Base-by-base conservation (phyloP, 1,284 basidiomycete genomes). In the Bjerkandera adusta region DNA sequence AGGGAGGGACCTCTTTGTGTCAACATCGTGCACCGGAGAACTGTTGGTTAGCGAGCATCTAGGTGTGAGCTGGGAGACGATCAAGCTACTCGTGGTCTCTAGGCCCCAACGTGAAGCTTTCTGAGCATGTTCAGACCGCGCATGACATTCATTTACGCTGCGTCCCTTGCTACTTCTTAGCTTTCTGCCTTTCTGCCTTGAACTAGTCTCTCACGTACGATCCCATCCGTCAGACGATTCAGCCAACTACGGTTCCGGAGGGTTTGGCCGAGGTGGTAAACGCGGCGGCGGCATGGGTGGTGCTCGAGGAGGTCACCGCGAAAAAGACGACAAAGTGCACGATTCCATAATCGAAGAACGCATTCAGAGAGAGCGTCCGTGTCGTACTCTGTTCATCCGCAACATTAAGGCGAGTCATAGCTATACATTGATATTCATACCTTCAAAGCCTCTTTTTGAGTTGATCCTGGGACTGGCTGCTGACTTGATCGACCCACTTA, bases 331-430 rank as follows among this genome's bases (percentile, higher is more conserved):
- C 69, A 89, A 89, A 68, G 79, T 86, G 36, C 85, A 87, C 73
- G 87, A 90, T 63, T 85, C 83, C 24, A 82, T 92, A 55, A 93
- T 93, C 70, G 88, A 90, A 71, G 87, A 93, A 64, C 82, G 92
- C 51, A 88, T 93, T 54, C 84, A 91, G 63, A 83, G 89, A 58
- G 95, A 97, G 69, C 80, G 91, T 58, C 94, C 94, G 1, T 97
- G 96, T 66, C 81, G 96, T 42, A 97, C 94, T 1, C 71, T 99
- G 30, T 99, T 99, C 64, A 93, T 98, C 53, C 87, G 96, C 59
- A 98, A 98, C 65, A 90, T 97, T 60, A 94, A 93, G 81, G 94
- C 89, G 68, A 87, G 85, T 49, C 51, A 40, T 36, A 26, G 52
- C 47, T 29, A 25, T 15, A 36, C 22, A 41, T 36, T 51, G 45